Evolutionary conservation across 495 filamentous ascomycete genomes (phyloP).

Genomic region (Lepraria neglecta): DNA sequence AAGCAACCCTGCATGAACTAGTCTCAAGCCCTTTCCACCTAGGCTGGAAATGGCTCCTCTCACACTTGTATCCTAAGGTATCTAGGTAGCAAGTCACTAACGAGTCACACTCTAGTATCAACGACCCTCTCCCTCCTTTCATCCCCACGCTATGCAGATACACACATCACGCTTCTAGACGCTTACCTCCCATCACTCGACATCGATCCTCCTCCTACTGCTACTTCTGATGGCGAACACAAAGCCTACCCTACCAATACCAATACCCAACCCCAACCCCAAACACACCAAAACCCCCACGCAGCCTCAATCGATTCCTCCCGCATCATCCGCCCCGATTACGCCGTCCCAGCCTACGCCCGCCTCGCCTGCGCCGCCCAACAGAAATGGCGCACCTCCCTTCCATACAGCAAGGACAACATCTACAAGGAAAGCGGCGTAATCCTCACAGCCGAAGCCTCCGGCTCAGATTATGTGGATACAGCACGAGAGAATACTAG

Average conservation of each 20-base stretch:
- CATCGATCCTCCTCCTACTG: too few relatives aligned
- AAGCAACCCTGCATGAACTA: constrained; percentile 25
- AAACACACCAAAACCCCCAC: constrained; percentile 44
- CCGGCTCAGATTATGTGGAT: too few relatives aligned
- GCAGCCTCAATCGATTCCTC: constrained; percentile 68
- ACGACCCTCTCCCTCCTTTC: constrained; percentile 58
- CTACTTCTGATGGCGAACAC: too few relatives aligned
- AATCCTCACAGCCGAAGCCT: constrained; percentile 45
- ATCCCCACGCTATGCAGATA: constrained; percentile 48
- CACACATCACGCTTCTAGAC: constrained; percentile 63
- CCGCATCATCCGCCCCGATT: constrained; percentile 77
- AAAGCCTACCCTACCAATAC: not conserved
- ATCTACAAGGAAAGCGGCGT: constrained; percentile 74
- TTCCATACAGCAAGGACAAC: constrained; percentile 43
- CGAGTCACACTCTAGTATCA: constrained; percentile 37
- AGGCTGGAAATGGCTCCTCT: not conserved
- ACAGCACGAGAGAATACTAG: constrained; percentile 28
- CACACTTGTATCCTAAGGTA: not conserved
- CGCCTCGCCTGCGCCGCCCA: constrained; percentile 62
- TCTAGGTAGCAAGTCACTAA: constrained; percentile 19
- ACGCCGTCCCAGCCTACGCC: constrained; percentile 65
- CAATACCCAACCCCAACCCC: not conserved
- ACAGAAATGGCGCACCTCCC: constrained; percentile 53
- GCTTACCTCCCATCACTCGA: constrained; percentile 35
- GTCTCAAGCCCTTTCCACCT: not conserved